Percentiles rank a stretch among this genome's conserved stretches.
Evolutionary conservation across 345 rosid genomes (phyloP).

Genomic region (Passiflora organensis): DNA sequence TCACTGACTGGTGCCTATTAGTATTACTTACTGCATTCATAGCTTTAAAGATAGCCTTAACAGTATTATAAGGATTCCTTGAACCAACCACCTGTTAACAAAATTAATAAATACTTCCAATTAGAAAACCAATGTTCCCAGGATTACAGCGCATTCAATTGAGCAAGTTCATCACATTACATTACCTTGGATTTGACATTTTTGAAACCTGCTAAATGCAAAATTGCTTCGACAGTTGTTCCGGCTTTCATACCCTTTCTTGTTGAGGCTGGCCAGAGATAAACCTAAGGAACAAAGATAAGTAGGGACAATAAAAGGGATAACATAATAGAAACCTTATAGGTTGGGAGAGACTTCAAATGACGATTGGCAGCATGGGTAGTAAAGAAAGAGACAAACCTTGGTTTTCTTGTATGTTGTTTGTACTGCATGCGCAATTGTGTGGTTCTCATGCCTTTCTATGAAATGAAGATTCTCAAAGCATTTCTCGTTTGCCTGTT

Average conservation of each 20-base stretch:
- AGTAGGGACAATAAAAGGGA: neutral
- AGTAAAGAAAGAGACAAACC: constrained; percentile 34
- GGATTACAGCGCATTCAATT: neutral
- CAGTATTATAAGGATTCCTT: constrained; percentile 89
- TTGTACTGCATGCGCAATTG: constrained; percentile 90
- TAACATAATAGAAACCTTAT: neutral
- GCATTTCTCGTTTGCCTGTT: constrained; percentile 91
- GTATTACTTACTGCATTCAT: constrained; percentile 74
- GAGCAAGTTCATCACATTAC: too few relatives aligned
- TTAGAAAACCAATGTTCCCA: neutral
- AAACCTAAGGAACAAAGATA: constrained; percentile 42
- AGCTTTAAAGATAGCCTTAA: constrained; percentile 87
- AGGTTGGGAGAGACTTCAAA: neutral
- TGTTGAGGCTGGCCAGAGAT: constrained; percentile 92
- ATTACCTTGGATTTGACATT: constrained; percentile 90
- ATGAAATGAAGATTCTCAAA: constrained; percentile 88
- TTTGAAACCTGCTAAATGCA: constrained; percentile 84
- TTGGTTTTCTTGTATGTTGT: constrained; percentile 88
- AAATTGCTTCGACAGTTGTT: constrained; percentile 65
- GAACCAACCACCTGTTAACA: constrained; percentile 74
- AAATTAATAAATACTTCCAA: constrained; percentile 10
- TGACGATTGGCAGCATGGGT: neutral
- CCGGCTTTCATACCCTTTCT: constrained; percentile 92
- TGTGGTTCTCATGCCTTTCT: constrained; percentile 90
- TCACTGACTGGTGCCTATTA: neutral